Percentiles rank a stretch among this genome's conserved stretches.
phyloP scores from a whole-genome alignment of 2,329 filamentous ascomycete genomes.

The Colletotrichum sp. region DNA sequence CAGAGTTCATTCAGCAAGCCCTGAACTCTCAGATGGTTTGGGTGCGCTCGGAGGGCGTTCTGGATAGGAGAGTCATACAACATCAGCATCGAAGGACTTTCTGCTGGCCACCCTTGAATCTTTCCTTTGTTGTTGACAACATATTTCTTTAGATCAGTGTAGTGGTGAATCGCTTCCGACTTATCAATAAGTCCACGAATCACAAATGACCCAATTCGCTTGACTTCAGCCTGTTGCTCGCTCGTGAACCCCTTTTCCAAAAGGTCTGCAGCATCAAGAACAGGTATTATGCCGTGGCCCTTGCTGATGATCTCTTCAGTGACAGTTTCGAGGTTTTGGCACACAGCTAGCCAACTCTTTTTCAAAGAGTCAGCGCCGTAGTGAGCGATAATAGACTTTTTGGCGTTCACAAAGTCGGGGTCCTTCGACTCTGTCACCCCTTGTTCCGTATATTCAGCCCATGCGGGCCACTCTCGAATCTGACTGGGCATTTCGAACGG shows the following conservation, averaged over 20 bases:
- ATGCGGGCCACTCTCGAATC: constrained; percentile 26
- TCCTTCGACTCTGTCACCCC: constrained; percentile 17
- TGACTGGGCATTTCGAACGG: constrained; percentile 20
- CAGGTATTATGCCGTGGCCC: constrained; percentile 36
- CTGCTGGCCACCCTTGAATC: constrained; percentile 38
- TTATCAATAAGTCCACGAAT: constrained; percentile 25
- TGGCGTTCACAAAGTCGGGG: constrained; percentile 30
- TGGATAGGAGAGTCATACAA: constrained; percentile 45
- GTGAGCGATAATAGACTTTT: constrained; percentile 37
- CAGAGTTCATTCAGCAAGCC: constrained; percentile 41
- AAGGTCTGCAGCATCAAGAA: constrained; percentile 32
- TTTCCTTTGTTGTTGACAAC: constrained; percentile 34
- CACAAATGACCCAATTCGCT: constrained; percentile 27
- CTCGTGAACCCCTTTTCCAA: constrained; percentile 24
- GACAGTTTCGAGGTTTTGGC: constrained; percentile 35
- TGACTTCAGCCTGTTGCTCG: constrained; percentile 28
- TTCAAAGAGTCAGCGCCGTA: constrained; percentile 39
- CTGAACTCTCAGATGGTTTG: constrained; percentile 39
- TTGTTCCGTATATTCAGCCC: constrained; percentile 25
- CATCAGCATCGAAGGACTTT: constrained; percentile 41
- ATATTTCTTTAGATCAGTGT: constrained; percentile 34
- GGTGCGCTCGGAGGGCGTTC: constrained; percentile 39
- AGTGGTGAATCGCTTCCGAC: constrained; percentile 27
- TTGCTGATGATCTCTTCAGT: constrained; percentile 39
- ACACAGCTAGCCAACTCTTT: constrained; percentile 42